These are phyloP conservation scores for Nitzschia sp. DNA, from an alignment of 108 stramenopile species.

Conservation along the genomic window DNA sequence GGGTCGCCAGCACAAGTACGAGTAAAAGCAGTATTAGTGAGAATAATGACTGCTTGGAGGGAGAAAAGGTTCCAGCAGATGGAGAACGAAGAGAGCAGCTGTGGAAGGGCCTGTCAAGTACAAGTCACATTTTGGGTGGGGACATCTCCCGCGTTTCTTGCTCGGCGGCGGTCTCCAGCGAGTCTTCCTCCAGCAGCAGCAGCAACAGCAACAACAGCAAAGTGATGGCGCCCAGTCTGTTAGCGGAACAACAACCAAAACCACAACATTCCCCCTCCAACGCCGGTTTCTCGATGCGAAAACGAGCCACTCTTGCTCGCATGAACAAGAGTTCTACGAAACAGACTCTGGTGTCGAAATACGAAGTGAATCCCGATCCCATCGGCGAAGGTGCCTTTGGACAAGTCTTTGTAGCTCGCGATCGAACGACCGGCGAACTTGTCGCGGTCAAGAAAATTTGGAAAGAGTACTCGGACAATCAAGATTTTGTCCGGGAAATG, in stretches of 20 bases:
- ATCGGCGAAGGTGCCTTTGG: conserved; percentile 69
- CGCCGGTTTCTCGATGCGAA: neutral
- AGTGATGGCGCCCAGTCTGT: neutral
- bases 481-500: conserved; percentile 70
- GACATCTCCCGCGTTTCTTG: neutral
- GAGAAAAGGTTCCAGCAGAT: neutral
- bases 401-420: conserved; percentile 59
- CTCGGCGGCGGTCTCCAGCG: neutral
- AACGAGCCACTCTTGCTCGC: conserved; percentile 1
- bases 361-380: conserved; percentile 20
- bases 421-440: conserved; percentile 44
- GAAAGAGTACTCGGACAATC: conserved; percentile 66
- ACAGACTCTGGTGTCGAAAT: conserved; percentile 16
- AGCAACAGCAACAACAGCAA: neutral
- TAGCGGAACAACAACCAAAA: neutral
- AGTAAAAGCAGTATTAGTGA: neutral
- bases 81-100: neutral
- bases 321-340: conserved; percentile 1
- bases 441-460: conserved; percentile 81
- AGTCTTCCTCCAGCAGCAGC: neutral
- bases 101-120: neutral
- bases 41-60: neutral
- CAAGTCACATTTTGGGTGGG: too few species aligned
- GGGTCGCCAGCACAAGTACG: neutral
- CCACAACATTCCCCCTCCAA: neutral